Percentiles rank a stretch among this genome's conserved stretches.
These are phyloP conservation scores for Stereocaulon alpinum DNA, from an alignment of 495 filamentous ascomycete genomes.

Conservation along the genomic window DNA sequence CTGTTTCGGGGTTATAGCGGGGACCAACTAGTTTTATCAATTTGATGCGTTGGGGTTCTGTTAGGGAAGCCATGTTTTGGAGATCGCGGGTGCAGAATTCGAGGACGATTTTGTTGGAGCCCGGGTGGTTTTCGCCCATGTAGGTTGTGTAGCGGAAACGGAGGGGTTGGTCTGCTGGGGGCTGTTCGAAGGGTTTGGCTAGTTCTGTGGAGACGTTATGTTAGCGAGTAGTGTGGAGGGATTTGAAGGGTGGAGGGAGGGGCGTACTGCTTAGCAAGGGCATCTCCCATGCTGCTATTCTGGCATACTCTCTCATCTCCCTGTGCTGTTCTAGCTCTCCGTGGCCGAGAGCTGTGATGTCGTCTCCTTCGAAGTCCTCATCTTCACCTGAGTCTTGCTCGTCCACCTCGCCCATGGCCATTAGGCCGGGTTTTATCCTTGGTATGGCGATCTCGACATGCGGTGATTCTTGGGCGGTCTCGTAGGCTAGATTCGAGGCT, in stretches of 20 bases:
- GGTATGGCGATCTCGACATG: not conserved
- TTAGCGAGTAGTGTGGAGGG: not conserved
- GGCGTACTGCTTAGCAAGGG: conserved; percentile 72
- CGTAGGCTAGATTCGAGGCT: conserved; percentile 11
- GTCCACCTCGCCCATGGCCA: conserved; percentile 45
- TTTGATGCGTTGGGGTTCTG: conserved; percentile 58
- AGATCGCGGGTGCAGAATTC: conserved; percentile 71
- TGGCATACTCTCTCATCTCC: conserved; percentile 78
- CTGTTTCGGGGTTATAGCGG: conserved; percentile 83
- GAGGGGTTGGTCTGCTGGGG: conserved; percentile 53
- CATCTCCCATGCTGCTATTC: conserved; percentile 93
- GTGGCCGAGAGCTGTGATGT: conserved; percentile 72
- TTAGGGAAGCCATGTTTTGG: conserved; percentile 39
- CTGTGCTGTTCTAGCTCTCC: conserved; percentile 81
- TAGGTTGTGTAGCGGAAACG: conserved; percentile 97
- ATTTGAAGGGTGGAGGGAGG: not conserved
- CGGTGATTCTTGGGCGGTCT: conserved; percentile 4
- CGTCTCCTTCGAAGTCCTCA: conserved; percentile 59
- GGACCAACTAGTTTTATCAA: conserved; percentile 76
- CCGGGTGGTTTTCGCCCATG: conserved; percentile 87
- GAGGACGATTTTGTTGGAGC: conserved; percentile 84
- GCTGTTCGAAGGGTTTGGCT: conserved; percentile 68
- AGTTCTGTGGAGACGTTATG: conserved; percentile 44
- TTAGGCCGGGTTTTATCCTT: conserved; percentile 30
- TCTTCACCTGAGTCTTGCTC: conserved; percentile 44